Conservation (phyloP, 2,329 filamentous ascomycete species). For the Penicillium sp. region DNA sequence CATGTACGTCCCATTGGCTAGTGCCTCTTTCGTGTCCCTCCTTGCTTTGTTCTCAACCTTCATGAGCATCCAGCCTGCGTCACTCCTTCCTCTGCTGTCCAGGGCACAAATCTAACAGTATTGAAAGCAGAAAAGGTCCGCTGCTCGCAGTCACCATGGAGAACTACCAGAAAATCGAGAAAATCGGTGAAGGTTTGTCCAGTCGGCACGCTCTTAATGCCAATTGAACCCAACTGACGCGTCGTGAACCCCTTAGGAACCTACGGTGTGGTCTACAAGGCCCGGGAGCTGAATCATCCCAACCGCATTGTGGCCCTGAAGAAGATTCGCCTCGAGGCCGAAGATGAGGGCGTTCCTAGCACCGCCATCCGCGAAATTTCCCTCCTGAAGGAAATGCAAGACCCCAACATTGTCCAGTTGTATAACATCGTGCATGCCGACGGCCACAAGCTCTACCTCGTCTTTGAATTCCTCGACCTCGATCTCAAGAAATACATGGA, state of each 20-base stretch:
- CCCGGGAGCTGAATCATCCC: slow-evolving; percentile 71
- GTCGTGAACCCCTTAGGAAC: slow-evolving; percentile 55
- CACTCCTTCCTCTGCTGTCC: slow-evolving; percentile 1
- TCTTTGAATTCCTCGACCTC: slow-evolving; percentile 84
- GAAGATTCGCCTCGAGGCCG: slow-evolving; percentile 91
- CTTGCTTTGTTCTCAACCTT: slow-evolving; percentile 10
- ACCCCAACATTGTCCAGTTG: slow-evolving; percentile 81
- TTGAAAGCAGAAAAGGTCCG: slow-evolving; percentile 1
- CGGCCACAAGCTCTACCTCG: slow-evolving; percentile 89
- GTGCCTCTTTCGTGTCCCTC: slow-evolving; percentile 9
- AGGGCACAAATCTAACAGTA: slow-evolving; percentile 6
- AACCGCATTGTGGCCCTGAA: slow-evolving; percentile 87
- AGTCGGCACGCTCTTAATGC: neutral
- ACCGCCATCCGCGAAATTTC: slow-evolving; percentile 94
- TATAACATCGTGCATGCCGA: slow-evolving; percentile 92
- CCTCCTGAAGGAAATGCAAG: slow-evolving; percentile 87
- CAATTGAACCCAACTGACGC: slow-evolving; percentile 14
- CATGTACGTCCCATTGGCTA: slow-evolving; percentile 4
- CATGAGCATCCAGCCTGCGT: slow-evolving; percentile 7
- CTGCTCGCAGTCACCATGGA: slow-evolving; percentile 57
- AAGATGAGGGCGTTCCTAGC: slow-evolving; percentile 88
- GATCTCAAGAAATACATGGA: slow-evolving; percentile 98
- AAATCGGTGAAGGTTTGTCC: slow-evolving; percentile 81
- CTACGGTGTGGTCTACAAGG: slow-evolving; percentile 94
- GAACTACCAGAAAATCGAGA: slow-evolving; percentile 94